phyloP scores from a whole-genome alignment of 805 yeast species.

The Metschnikowia peoriensis region DNA sequence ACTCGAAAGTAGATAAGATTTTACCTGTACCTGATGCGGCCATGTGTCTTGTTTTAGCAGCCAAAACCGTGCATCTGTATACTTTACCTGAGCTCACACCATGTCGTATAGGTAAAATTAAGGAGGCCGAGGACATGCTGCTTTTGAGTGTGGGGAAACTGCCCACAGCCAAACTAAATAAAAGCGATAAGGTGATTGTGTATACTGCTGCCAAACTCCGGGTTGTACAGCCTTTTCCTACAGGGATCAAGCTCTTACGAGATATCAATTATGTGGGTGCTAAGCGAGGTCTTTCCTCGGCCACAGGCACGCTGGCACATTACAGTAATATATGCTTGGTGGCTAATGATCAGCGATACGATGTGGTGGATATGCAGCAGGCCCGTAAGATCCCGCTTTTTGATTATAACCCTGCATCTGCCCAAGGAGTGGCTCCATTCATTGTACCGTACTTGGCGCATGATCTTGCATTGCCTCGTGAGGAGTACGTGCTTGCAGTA shows the following conservation, averaged over 20 bases:
- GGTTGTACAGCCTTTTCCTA: conserved; percentile 27
- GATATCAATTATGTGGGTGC: conserved; percentile 34
- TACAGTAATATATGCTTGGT: conserved; percentile 32
- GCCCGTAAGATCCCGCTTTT: conserved; percentile 35
- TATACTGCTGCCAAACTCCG: conserved; percentile 30
- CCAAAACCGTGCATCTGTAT: conserved; percentile 25
- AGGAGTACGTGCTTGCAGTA: conserved; percentile 35
- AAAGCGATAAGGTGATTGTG: conserved; percentile 28
- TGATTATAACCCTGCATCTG: conserved; percentile 23
- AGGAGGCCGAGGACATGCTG: conserved; percentile 35
- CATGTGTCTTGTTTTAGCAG: conserved; percentile 27
- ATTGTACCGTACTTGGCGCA: conserved; percentile 14
- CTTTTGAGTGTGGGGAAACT: conserved; percentile 15
- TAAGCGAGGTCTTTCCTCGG: conserved; percentile 26
- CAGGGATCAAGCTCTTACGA: conserved; percentile 29
- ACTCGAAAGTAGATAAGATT: conserved; percentile 22
- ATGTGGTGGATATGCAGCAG: conserved; percentile 35
- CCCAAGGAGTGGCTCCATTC: conserved; percentile 6
- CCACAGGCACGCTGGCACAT: conserved; percentile 25
- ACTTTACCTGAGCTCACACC: conserved; percentile 41
- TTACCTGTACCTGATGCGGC: conserved; percentile 25
- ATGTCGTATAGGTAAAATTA: conserved; percentile 34
- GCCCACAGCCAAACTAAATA: conserved; percentile 5
- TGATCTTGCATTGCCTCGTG: conserved; percentile 16
- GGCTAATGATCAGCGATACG: conserved; percentile 34